A percentile compares a stretch with the other conserved stretches of the same genome.
These are phyloP conservation scores for Abrus precatorius DNA, from an alignment of 306 rosid species.

Conservation along the genomic window DNA sequence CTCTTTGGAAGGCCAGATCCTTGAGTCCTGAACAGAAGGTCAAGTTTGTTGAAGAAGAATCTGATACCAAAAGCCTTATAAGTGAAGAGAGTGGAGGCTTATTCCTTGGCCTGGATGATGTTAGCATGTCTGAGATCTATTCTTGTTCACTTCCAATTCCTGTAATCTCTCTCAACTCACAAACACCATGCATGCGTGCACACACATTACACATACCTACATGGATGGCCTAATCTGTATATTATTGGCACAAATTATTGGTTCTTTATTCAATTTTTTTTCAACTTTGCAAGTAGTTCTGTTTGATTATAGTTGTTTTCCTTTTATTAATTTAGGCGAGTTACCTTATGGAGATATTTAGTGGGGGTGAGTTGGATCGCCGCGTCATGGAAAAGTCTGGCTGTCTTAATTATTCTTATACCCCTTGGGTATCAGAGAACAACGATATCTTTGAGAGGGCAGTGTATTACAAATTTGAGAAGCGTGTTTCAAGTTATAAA, in stretches of 20 bases:
- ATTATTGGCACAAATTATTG: constrained; percentile 28
- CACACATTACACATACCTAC: no score
- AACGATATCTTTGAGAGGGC: constrained; percentile 82
- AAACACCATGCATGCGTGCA: neutral
- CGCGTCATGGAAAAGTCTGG: constrained; percentile 90
- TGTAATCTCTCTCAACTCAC: constrained; percentile 58
- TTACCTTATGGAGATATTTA: constrained; percentile 80
- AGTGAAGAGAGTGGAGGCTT: constrained; percentile 78
- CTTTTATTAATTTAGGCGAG: constrained; percentile 62
- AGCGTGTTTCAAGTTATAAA: constrained; percentile 73
- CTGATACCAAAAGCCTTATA: constrained; percentile 73
- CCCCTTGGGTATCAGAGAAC: constrained; percentile 95
- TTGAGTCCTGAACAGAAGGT: constrained; percentile 97
- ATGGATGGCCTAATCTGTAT: neutral
- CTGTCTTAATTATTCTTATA: constrained; percentile 75
- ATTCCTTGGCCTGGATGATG: constrained; percentile 81
- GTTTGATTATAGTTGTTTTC: constrained; percentile 42
- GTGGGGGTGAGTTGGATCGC: constrained; percentile 84
- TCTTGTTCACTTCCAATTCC: constrained; percentile 70
- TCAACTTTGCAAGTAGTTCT: constrained; percentile 2
- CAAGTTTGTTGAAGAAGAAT: constrained; percentile 83
- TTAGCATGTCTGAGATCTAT: constrained; percentile 86
- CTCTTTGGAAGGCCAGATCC: constrained; percentile 96
- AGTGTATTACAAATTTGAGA: constrained; percentile 77
- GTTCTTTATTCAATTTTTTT: neutral